Evolutionary conservation across 2,329 filamentous ascomycete species (phyloP).

Genomic region (Calonectria crousiana): DNA sequence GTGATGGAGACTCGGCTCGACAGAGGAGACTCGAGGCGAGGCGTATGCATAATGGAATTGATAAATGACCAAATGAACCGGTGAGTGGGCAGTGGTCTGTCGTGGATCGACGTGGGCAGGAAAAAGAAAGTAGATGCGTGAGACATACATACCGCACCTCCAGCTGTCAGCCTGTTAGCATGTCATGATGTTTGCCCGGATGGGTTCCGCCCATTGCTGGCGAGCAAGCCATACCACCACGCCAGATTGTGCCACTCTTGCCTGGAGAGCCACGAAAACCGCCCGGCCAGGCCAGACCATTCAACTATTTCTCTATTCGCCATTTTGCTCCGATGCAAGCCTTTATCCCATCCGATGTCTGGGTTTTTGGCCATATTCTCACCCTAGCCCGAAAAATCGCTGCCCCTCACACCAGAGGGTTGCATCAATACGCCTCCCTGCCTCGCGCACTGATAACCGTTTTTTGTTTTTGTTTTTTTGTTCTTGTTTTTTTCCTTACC

Average conservation of each 20-base stretch:
- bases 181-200: conserved; percentile 11
- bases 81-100: conserved; percentile 5
- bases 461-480: too few species aligned
- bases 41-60: conserved; percentile 1
- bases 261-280: background rate
- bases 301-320: background rate
- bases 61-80: background rate
- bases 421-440: background rate
- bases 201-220: background rate
- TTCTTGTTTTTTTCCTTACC: conserved; percentile 1
- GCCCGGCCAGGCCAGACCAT: background rate
- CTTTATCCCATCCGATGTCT: background rate
- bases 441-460: conserved; percentile 7
- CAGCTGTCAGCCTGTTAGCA: background rate
- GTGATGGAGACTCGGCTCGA: conserved; percentile 4
- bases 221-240: background rate
- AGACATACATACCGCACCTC: background rate
- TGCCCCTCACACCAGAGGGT: background rate
- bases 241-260: background rate
- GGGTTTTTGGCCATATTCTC: background rate
- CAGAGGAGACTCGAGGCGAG: background rate
- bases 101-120: background rate
- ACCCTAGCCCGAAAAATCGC: background rate
- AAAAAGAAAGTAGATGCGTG: conserved; percentile 9
- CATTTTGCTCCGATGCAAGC: background rate